Evolutionary conservation across 2,329 filamentous ascomycete species (phyloP).

Genomic region (Diaporthe longicolla): DNA sequence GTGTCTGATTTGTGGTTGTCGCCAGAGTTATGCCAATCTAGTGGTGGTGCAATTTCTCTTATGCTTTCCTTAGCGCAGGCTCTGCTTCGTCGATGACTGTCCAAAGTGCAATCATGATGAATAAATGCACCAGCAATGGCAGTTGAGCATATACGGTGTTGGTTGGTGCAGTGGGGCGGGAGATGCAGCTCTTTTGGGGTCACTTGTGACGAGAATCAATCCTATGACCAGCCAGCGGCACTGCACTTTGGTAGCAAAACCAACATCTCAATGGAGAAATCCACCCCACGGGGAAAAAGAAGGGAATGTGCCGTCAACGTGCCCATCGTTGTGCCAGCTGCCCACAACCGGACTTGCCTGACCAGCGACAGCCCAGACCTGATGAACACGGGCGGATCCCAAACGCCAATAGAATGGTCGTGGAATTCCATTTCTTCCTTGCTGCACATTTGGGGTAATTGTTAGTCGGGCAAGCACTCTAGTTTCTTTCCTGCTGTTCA

Average conservation of each 20-base stretch:
- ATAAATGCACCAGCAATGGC: neutral
- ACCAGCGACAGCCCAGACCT: neutral
- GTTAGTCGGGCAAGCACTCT: neutral
- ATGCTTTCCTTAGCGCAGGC: slow-evolving; percentile 18
- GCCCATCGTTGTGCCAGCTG: neutral
- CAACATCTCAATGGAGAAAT: neutral
- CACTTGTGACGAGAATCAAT: neutral
- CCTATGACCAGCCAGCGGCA: slow-evolving; percentile 1
- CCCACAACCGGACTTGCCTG: neutral
- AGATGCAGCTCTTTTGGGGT: neutral
- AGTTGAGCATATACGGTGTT: slow-evolving; percentile 2
- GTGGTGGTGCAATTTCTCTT: slow-evolving; percentile 29
- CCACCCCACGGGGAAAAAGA: neutral
- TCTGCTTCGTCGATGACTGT: neutral
- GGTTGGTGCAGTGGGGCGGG: neutral
- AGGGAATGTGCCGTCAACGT: neutral
- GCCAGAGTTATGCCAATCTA: slow-evolving; percentile 27
- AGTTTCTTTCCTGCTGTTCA: neutral
- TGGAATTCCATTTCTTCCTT: neutral
- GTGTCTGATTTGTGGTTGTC: slow-evolving; percentile 17
- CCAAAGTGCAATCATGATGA: slow-evolving; percentile 26
- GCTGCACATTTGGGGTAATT: neutral
- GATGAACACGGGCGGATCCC: neutral
- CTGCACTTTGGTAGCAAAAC: neutral
- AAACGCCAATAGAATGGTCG: neutral